Evolutionary conservation across 768 basidiomycete genomes (phyloP).

Genomic region (Agaricus subrufescens): DNA sequence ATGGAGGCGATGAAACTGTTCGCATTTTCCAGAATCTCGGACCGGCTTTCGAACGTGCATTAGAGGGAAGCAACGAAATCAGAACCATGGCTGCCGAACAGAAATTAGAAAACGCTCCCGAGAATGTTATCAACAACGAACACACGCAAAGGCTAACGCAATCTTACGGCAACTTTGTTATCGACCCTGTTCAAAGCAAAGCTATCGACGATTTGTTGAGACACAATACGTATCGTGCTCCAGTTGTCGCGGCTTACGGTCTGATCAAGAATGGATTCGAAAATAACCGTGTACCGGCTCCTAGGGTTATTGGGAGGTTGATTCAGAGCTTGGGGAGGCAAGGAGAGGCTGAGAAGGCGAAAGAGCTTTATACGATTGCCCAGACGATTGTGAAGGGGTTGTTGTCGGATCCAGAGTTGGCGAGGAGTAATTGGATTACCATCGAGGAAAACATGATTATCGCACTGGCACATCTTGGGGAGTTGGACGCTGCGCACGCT

Average conservation of each 20-base stretch:
- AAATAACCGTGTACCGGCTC: slow-evolving; percentile 43
- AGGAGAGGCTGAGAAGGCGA: slow-evolving; percentile 55
- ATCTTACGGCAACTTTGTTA: neutral
- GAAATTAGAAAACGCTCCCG: neutral
- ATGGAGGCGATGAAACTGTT: slow-evolving; percentile 17
- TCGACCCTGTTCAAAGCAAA: slow-evolving; percentile 1
- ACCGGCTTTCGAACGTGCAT: slow-evolving; percentile 22
- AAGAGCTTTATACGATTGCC: slow-evolving; percentile 60
- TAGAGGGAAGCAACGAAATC: slow-evolving; percentile 17
- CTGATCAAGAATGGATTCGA: slow-evolving; percentile 43
- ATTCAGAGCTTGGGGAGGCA: slow-evolving; percentile 67
- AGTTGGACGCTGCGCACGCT: slow-evolving; percentile 73
- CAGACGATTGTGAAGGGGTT: slow-evolving; percentile 54
- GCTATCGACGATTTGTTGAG: slow-evolving; percentile 10
- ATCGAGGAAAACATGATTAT: slow-evolving; percentile 91
- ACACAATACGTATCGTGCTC: neutral
- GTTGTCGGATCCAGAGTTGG: slow-evolving; percentile 17
- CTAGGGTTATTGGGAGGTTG: slow-evolving; percentile 51
- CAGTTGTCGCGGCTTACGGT: slow-evolving; percentile 35
- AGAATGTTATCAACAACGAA: neutral
- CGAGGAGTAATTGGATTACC: slow-evolving; percentile 56
- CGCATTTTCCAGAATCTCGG: slow-evolving; percentile 26
- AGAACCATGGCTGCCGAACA: slow-evolving; percentile 1
- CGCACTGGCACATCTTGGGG: slow-evolving; percentile 76
- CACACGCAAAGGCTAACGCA: neutral